These are phyloP conservation scores for Fraxinus latifolia DNA, from an alignment of 305 asterid genomes.

Conservation along the genomic window DNA sequence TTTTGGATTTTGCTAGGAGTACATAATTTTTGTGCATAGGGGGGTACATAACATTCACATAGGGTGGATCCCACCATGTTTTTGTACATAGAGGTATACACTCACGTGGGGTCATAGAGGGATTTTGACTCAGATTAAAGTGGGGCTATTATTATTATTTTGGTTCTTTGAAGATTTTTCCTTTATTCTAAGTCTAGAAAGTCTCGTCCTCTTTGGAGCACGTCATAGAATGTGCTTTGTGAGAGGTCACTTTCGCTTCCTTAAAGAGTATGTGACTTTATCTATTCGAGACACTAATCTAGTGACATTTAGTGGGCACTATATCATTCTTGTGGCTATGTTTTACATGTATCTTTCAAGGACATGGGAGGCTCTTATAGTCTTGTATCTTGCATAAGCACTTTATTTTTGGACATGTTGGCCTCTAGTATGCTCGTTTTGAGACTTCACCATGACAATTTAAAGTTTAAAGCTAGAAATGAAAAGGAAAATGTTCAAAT, in stretches of 20 bases:
- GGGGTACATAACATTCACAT: too few relatives aligned
- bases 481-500: neutral
- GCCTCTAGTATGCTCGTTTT: neutral
- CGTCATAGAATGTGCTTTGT: neutral
- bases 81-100: too few relatives aligned
- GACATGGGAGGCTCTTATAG: neutral
- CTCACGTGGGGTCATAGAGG: too few relatives aligned
- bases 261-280: neutral
- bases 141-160: too few relatives aligned
- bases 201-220: neutral
- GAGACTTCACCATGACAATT: neutral
- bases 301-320: neutral
- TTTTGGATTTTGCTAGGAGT: too few relatives aligned
- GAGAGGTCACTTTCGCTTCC: neutral
- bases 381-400: neutral
- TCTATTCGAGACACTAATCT: neutral
- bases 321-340: neutral
- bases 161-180: neutral
- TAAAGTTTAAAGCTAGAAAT: neutral
- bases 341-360: neutral
- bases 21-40: too few relatives aligned
- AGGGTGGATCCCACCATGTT: too few relatives aligned
- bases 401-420: neutral
- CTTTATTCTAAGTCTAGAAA: neutral
- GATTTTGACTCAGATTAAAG: too few relatives aligned